A percentile compares a stretch with the other conserved stretches of the same genome.
Evolutionary conservation across 108 stramenopile species (phyloP).

Genomic region (Conticribra guillardii): DNA sequence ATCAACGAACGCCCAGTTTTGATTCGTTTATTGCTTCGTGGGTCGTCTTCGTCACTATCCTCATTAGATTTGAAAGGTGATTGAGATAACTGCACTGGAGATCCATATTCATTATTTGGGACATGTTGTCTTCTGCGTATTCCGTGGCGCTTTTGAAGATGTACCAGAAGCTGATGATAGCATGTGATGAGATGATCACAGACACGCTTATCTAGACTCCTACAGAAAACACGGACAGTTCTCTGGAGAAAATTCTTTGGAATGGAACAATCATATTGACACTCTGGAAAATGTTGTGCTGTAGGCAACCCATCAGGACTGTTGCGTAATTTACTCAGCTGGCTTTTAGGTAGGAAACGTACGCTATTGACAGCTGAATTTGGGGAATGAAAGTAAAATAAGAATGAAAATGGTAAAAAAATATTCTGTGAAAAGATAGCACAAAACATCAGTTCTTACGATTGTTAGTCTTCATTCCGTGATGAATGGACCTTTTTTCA

Average conservation of each 20-base stretch:
- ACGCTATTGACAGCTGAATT: constrained; percentile 57
- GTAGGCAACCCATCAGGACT: constrained; percentile 50
- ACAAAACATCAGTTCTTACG: constrained; percentile 26
- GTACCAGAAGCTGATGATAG: background rate
- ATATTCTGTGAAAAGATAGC: background rate
- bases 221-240: constrained; percentile 58
- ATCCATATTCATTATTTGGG: background rate
- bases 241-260: constrained; percentile 46
- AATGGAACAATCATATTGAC: constrained; percentile 18
- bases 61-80: background rate
- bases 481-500: constrained; percentile 63
- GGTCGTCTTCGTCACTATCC: background rate
- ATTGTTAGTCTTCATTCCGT: constrained; percentile 69
- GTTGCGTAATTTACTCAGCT: constrained; percentile 32
- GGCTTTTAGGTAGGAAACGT: constrained; percentile 66
- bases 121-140: background rate
- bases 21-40: background rate
- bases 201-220: constrained; percentile 16
- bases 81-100: background rate
- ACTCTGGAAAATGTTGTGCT: constrained; percentile 26
- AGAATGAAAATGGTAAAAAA: background rate
- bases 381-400: background rate
- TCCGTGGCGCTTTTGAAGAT: background rate
- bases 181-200: constrained; percentile 23
- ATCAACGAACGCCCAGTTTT: no score